These are phyloP conservation scores for Austropuccinia psidii DNA, from an alignment of 1,284 basidiomycete genomes.

Conservation along the genomic window DNA sequence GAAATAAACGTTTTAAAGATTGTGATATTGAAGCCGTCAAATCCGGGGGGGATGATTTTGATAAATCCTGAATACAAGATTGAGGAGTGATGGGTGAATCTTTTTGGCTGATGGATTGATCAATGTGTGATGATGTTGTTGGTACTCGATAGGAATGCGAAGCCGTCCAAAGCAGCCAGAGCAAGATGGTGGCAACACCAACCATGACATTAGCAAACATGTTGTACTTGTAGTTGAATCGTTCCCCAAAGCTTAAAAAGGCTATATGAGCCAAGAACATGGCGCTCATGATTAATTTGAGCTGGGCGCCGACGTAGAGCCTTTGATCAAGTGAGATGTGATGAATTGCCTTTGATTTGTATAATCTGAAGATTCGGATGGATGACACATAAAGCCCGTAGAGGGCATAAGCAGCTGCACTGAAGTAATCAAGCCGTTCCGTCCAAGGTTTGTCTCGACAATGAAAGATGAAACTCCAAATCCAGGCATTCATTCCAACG, in stretches of 20 bases:
- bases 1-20: constrained; percentile 43
- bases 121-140: constrained; percentile 33
- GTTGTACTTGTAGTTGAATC: constrained; percentile 95
- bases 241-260: constrained; percentile 49
- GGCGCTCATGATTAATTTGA: constrained; percentile 37
- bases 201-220: constrained; percentile 73
- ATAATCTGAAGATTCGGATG: constrained; percentile 45
- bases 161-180: constrained; percentile 75
- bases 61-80: constrained; percentile 39
- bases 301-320: constrained; percentile 13
- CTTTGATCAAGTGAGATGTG: constrained; percentile 17
- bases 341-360: constrained; percentile 27
- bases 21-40: constrained; percentile 15
- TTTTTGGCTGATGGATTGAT: constrained; percentile 53
- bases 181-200: constrained; percentile 60
- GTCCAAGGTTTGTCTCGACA: constrained; percentile 75
- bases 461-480: constrained; percentile 88
- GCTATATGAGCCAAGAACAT: constrained; percentile 55
- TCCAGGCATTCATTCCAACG: constrained; percentile 81
- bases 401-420: constrained; percentile 64
- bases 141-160: constrained; percentile 38
- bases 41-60: constrained; percentile 39
- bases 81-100: constrained; percentile 56
- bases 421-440: constrained; percentile 91
- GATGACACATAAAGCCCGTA: constrained; percentile 62